Evolutionary conservation across 305 asterid species (phyloP).

Genomic region (Solanum chacoense): DNA sequence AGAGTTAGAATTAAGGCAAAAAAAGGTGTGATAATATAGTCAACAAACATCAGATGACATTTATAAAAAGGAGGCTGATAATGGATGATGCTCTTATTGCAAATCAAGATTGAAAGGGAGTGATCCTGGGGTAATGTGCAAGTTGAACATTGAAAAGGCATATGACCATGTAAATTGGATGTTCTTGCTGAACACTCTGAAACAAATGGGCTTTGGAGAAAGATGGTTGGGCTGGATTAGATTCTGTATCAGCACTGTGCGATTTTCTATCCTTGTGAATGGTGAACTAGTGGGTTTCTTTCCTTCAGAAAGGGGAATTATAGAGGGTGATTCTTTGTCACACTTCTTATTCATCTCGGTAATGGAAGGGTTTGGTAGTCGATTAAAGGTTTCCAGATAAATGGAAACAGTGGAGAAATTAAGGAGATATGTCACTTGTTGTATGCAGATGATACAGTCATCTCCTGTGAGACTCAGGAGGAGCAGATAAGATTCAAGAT

Average conservation of each 20-base stretch:
- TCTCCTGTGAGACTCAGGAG: not conserved
- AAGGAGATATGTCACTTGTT: not conserved
- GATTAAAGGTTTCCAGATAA: not conserved
- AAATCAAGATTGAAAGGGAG: not conserved
- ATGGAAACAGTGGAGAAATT: not conserved
- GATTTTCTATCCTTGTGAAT: not conserved
- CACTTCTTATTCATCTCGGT: not conserved
- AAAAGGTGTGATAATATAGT: not conserved
- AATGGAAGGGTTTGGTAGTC: not conserved
- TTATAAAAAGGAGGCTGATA: not conserved
- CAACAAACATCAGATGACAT: not conserved
- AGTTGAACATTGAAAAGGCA: not conserved
- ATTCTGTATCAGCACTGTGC: not conserved
- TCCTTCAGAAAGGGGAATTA: not conserved
- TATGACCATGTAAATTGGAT: not conserved
- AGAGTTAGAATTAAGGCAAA: not conserved
- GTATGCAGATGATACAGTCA: not conserved
- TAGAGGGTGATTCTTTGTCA: not conserved
- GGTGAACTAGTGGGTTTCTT: not conserved
- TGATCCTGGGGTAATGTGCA: not conserved
- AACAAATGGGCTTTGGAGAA: not conserved
- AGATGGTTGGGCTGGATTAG: not conserved
- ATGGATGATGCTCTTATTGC: not conserved
- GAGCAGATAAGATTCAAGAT: not conserved
- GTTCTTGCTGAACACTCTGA: not conserved